Evolutionary conservation across 129 eudicot species (phyloP), one percentile per base, ranked within the genome.

Genomic region (Solidago caesia): DNA sequence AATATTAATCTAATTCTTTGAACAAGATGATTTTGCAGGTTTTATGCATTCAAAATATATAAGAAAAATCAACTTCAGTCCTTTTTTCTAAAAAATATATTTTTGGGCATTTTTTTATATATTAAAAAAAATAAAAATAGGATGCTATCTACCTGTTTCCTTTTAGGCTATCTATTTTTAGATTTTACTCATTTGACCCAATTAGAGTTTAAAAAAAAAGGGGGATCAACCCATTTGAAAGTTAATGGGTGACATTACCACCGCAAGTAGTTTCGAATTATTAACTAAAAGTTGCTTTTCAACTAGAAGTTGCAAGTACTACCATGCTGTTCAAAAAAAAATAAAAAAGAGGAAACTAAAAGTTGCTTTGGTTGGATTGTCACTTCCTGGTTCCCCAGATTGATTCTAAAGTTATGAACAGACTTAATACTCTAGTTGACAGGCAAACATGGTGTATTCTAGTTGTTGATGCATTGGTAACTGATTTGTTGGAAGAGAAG

Each of bases 401-500:
- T 56, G 21, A 56, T 15, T 56, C 13, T 16, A 8, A 15, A 15
- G 26, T 70, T 12, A 70, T 51, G 46, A 53, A 27, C 42, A 51
- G 9, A 70, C 6, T 44, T 21, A 15, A 42, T 66, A 4, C 48
- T 14, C 25, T 8, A 52, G 16, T 7, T 44, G 39, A 45, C 26
- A 15, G 42, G 39, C 15, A 27, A 60, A 25, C 27, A 27, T 27
- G 42, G 21, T 14, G 70, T 21, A 69, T 69, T 43, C 43, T 43
- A 45, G 47, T 45, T 69, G 41, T n/a, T n/a, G 27, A 63, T 48
- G 69, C 64, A 69, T 60, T 12, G 60, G 42, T 46, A 58, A 8
- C 57, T 29, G n/a, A 55, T 75, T 71, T n/a, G 70, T 39, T 55
- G 73, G 9, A 77, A 73, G 43, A 57, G 64, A 52, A n/a, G 60